phyloP scores from a whole-genome alignment of 176 grass and related monocot genomes.

The Areca catechu region DNA sequence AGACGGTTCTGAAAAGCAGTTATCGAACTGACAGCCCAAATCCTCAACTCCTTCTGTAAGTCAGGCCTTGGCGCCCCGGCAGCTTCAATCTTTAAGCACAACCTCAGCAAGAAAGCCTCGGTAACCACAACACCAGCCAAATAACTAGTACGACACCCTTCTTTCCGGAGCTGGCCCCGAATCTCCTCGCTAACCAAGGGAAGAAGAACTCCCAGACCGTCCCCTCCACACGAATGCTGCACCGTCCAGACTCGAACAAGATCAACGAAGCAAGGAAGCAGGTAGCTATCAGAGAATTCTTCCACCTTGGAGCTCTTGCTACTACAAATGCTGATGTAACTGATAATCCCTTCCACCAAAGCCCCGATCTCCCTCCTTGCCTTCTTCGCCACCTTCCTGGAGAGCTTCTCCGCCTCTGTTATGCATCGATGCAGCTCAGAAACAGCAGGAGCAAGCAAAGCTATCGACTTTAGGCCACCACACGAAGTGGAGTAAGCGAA shows the following conservation, averaged over 20 bases:
- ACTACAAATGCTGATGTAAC: constrained; percentile 83
- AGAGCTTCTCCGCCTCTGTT: constrained; percentile 21
- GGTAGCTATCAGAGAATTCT: constrained; percentile 8
- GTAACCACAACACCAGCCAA: constrained; percentile 64
- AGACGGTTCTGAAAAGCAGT: constrained; percentile 59
- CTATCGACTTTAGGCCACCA: constrained; percentile 49
- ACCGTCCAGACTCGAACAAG: constrained; percentile 86
- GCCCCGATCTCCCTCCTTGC: constrained; percentile 53
- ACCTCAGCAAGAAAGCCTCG: constrained; percentile 81
- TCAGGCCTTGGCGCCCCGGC: constrained; percentile 29
- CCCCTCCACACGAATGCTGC: constrained; percentile 35
- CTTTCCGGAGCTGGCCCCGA: constrained; percentile 50
- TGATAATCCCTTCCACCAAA: constrained; percentile 61
- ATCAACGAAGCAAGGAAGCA: constrained; percentile 64
- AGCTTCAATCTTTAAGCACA: constrained; percentile 74
- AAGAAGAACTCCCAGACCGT: constrained; percentile 61
- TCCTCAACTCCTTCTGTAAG: constrained; percentile 73
- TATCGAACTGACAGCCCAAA: constrained; percentile 87
- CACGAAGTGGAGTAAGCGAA: constrained; percentile 55
- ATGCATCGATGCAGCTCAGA: constrained; percentile 70
- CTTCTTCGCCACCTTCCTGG: constrained; percentile 33
- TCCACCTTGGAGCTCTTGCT: constrained; percentile 26
- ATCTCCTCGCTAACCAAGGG: constrained; percentile 59
- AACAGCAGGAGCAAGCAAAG: constrained; percentile 68
- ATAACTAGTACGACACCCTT: constrained; percentile 56